Evolutionary conservation across 192 early-diverging fungal genomes (phyloP).

Genomic region (Globomyces pollinis-pini): DNA sequence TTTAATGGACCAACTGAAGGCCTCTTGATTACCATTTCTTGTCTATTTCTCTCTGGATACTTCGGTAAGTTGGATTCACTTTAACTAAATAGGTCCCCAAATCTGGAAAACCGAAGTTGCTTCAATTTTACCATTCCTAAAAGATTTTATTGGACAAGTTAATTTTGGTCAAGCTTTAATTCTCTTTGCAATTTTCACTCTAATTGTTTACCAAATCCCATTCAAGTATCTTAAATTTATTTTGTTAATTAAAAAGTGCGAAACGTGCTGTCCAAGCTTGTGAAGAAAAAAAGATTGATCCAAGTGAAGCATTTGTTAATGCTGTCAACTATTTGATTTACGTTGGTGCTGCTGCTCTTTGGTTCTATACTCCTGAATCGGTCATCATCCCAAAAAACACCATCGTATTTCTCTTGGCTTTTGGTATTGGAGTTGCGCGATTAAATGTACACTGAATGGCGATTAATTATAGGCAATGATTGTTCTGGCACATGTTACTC

Average conservation of each 20-base stretch:
- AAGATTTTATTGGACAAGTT: slow-evolving; percentile 31
- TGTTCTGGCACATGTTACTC: slow-evolving; percentile 82
- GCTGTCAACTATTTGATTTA: slow-evolving; percentile 15
- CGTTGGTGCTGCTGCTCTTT: slow-evolving; percentile 1
- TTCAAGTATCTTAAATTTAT: too few relatives aligned
- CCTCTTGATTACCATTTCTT: slow-evolving; percentile 59
- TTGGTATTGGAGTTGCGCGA: slow-evolving; percentile 20
- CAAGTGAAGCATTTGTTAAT: slow-evolving; percentile 13
- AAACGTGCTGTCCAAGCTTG: slow-evolving; percentile 17
- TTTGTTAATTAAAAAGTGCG: too few relatives aligned
- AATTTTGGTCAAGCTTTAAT: slow-evolving; percentile 6
- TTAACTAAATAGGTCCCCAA: too few relatives aligned
- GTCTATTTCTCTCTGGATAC: slow-evolving; percentile 63
- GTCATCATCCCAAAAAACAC: slow-evolving; percentile 9
- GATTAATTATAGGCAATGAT: slow-evolving; percentile 59
- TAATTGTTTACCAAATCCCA: slow-evolving; percentile 48
- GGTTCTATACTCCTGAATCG: slow-evolving; percentile 10
- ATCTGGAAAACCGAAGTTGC: slow-evolving; percentile 29
- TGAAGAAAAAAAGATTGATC: slow-evolving; percentile 3
- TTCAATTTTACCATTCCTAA: slow-evolving; percentile 26
- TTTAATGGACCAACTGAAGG: slow-evolving; percentile 84
- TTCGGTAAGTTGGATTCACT: too few relatives aligned
- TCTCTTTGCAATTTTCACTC: slow-evolving; percentile 30
- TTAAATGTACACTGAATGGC: slow-evolving; percentile 15
- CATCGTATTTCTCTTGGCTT: slow-evolving; percentile 18